Evolutionary conservation across 1,284 basidiomycete species (phyloP).

Genomic region (Pyrrhoderma noxium): DNA sequence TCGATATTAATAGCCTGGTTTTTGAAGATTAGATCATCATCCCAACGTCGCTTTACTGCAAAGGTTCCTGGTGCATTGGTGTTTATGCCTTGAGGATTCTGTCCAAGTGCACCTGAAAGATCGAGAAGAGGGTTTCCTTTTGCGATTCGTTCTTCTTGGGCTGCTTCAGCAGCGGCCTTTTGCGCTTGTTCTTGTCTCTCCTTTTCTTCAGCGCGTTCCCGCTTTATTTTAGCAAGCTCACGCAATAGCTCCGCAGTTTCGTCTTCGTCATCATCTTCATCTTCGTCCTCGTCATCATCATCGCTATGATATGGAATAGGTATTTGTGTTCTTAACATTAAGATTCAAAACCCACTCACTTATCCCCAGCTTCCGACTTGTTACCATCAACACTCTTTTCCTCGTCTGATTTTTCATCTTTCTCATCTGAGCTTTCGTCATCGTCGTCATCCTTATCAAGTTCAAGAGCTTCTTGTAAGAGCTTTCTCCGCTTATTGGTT

Average conservation of each 20-base stretch:
- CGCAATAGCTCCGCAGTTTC: constrained; percentile 88
- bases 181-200: constrained; percentile 74
- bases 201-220: constrained; percentile 89
- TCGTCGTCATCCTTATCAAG: constrained; percentile 83
- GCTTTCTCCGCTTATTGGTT: constrained; percentile 65
- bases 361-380: constrained; percentile 39
- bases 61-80: constrained; percentile 80
- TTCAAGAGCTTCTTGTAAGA: constrained; percentile 77
- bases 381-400: constrained; percentile 28
- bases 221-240: constrained; percentile 93
- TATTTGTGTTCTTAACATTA: background rate
- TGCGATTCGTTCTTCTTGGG: constrained; percentile 76
- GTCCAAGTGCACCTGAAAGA: constrained; percentile 80
- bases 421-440: constrained; percentile 40
- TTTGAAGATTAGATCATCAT: constrained; percentile 96
- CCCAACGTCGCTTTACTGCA: constrained; percentile 90
- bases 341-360: constrained; percentile 29
- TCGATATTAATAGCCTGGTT: constrained; percentile 78
- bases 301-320: constrained; percentile 20
- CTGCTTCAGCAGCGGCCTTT: constrained; percentile 54
- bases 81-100: constrained; percentile 50
- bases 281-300: constrained; percentile 32
- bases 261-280: constrained; percentile 61
- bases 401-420: constrained; percentile 31
- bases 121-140: constrained; percentile 82